Evolutionary conservation across 495 filamentous ascomycete genomes (phyloP).

Genomic region (Annulohypoxylon maeteangense): DNA sequence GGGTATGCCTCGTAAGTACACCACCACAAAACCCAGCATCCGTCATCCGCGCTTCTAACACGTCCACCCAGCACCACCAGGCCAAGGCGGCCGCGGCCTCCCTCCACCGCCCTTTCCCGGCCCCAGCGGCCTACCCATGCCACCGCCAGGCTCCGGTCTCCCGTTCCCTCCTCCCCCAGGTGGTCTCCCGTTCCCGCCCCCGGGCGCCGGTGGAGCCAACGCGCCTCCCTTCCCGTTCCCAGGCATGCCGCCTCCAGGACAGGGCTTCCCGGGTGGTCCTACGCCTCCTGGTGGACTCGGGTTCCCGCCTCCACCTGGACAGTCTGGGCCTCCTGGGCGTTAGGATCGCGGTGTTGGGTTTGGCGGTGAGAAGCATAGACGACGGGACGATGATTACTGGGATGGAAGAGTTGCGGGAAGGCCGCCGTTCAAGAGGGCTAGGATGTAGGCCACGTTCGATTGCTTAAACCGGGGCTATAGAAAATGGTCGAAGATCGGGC

Average conservation of each 20-base stretch:
- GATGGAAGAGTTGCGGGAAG: background rate
- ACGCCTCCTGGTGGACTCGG: slow-evolving; percentile 47
- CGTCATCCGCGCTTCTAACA: background rate
- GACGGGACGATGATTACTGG: background rate
- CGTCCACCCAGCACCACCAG: slow-evolving; percentile 58
- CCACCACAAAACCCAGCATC: background rate
- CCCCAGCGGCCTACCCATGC: slow-evolving; percentile 53
- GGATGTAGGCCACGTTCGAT: background rate
- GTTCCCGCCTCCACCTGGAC: slow-evolving; percentile 54
- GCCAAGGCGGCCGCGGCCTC: slow-evolving; percentile 59
- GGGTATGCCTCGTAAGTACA: slow-evolving; percentile 49
- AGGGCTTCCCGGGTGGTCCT: slow-evolving; percentile 51
- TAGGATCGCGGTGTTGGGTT: slow-evolving; percentile 22
- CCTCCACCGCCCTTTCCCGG: slow-evolving; percentile 75
- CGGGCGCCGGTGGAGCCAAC: slow-evolving; percentile 53
- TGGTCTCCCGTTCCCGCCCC: slow-evolving; percentile 72
- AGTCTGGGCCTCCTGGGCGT: slow-evolving; percentile 45
- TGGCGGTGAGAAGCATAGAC: slow-evolving; percentile 10
- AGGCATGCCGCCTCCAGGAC: slow-evolving; percentile 53
- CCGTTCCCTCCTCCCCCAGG: slow-evolving; percentile 57
- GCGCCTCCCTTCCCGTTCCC: slow-evolving; percentile 48
- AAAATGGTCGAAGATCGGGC: background rate
- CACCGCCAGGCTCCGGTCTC: slow-evolving; percentile 53
- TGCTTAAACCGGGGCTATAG: background rate
- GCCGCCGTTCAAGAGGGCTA: background rate